These are phyloP conservation scores for Francoa sonchifolia DNA, from an alignment of 441 rosid genomes.

Conservation along the genomic window DNA sequence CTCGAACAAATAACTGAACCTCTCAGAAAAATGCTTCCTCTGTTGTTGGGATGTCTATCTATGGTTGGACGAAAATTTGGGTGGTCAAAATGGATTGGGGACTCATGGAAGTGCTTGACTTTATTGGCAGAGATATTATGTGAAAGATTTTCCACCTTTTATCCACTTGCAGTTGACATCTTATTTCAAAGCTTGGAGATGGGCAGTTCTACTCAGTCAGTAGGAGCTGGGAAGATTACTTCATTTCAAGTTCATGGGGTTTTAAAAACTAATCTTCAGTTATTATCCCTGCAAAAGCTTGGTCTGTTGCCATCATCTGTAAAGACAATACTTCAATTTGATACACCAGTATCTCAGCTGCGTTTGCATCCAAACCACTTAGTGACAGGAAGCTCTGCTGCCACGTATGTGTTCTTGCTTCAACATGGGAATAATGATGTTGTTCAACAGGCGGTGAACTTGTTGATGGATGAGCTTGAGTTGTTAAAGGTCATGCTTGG, in stretches of 20 bases:
- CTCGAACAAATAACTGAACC: slow-evolving; percentile 77
- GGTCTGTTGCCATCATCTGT: slow-evolving; percentile 72
- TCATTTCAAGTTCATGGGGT: slow-evolving; percentile 83
- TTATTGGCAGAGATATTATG: slow-evolving; percentile 90
- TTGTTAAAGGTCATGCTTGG: slow-evolving; percentile 50
- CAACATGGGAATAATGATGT: slow-evolving; percentile 78
- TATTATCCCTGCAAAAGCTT: slow-evolving; percentile 78
- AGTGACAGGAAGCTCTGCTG: slow-evolving; percentile 85
- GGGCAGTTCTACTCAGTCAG: slow-evolving; percentile 21
- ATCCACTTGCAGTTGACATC: slow-evolving; percentile 57
- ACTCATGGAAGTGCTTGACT: slow-evolving; percentile 90
- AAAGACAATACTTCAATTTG: slow-evolving; percentile 55
- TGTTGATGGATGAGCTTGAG: slow-evolving; percentile 54
- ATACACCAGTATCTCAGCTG: slow-evolving; percentile 60
- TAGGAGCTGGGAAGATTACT: slow-evolving; percentile 50
- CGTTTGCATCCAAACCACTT: slow-evolving; percentile 85
- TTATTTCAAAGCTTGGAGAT: slow-evolving; percentile 67
- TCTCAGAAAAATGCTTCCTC: slow-evolving; percentile 73
- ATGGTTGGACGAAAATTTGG: slow-evolving; percentile 84
- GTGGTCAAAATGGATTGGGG: slow-evolving; percentile 84
- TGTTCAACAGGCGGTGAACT: slow-evolving; percentile 59
- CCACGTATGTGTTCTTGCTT: slow-evolving; percentile 84
- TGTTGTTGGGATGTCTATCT: slow-evolving; percentile 58
- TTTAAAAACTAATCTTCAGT: slow-evolving; percentile 85
- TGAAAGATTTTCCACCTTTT: slow-evolving; percentile 64